Evolutionary conservation across 164 flowering plant genomes (phyloP), one percentile per base, ranked within the genome.

Genomic region (Nelumbo lutea): DNA sequence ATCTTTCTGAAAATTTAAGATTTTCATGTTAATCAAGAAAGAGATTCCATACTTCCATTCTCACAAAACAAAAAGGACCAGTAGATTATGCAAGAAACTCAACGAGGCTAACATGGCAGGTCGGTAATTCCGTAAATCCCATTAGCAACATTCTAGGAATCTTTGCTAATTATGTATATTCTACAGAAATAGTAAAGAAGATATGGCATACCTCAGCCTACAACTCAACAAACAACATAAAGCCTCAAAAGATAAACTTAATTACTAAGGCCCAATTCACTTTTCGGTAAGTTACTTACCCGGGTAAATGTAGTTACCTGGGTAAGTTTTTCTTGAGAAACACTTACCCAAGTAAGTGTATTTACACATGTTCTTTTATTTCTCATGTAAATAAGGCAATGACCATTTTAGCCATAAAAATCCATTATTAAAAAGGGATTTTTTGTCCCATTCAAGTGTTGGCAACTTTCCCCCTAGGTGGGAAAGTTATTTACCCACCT

Each of bases 21-120:
- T 9, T 45, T 59, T 55, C 4, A 46, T 27, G 9, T 41, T 56
- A 56, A 62, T 27, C 63, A 57, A 66, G 62, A 66, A 13, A 3
- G 42, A 58, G 27, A 0, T 45, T 6, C 45, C 40, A 62, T 39
- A 42, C 27, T 45, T 48, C 42, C 0, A 10, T 2, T 4, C 27
- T 27, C 27, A 27, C 27, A 27, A 27, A 27, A 27, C 27, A 27
- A 27, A 27, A 27, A 27, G 3, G 39, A 71, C 63, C 56, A 41
- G 15, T 15, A 46, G 58, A 2, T 67, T 3, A 47, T 39, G 65
- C 4, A 38, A 52, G 13, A 3, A 40, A 72, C 91, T 72, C 6
- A 94, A 97, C 98, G 15, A 94, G 87, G 68, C 98, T 91, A 70
- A 90, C 84, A 2, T 97, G 97, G 76, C 98, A 94, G 50, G 91